phyloP scores from a whole-genome alignment of 202 grass and related monocot species.

The Cymbopogon flexuosus region DNA sequence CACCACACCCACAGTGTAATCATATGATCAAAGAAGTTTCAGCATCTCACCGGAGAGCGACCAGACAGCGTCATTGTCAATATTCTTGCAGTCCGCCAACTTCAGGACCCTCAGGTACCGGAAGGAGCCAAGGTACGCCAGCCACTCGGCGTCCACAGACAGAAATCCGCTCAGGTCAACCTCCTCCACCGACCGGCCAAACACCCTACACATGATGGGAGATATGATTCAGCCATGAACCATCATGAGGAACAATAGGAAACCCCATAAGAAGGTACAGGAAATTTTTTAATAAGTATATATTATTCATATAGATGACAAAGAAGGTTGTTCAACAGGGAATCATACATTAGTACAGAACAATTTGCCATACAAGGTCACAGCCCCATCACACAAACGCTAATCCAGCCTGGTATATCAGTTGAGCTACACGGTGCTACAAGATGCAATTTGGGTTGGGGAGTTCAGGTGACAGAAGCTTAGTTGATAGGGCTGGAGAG shows the following conservation, averaged over 20 bases:
- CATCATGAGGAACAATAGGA: neutral
- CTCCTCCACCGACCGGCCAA: constrained; percentile 58
- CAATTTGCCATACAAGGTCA: neutral
- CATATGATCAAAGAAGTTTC: neutral
- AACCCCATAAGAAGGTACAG: neutral
- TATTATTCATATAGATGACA: neutral
- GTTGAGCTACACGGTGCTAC: neutral
- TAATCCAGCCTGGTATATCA: constrained; percentile 9
- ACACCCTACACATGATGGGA: constrained; percentile 41
- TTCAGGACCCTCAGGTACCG: constrained; percentile 48
- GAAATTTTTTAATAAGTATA: neutral
- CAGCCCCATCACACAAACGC: neutral
- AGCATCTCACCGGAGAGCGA: constrained; percentile 47
- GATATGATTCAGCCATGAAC: neutral
- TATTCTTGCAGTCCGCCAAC: constrained; percentile 62
- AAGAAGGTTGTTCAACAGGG: neutral
- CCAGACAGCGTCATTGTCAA: constrained; percentile 64
- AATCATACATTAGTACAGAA: neutral
- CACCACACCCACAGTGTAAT: neutral
- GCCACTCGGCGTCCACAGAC: constrained; percentile 61
- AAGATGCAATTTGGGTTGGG: neutral
- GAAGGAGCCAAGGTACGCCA: constrained; percentile 80
- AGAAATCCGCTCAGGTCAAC: constrained; percentile 58
- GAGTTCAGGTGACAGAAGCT: neutral
- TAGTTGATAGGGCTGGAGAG: neutral